Base-by-base conservation (phyloP, 2,329 filamentous ascomycete genomes). In the Hymenoscyphus linearis region DNA sequence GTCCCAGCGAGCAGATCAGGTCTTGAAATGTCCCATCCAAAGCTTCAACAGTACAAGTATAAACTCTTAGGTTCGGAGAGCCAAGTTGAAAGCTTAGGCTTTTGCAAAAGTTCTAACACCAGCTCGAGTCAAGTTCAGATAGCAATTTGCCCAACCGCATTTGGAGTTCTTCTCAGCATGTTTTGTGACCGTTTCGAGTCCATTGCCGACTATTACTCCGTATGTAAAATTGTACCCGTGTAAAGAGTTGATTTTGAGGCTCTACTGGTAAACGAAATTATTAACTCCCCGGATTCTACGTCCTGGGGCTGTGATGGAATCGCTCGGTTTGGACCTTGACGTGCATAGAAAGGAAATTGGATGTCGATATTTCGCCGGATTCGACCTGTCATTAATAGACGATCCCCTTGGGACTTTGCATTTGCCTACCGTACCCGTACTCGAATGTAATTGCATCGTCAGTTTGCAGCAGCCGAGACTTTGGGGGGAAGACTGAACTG, bases 281-380 rank as follows among this genome's bases (percentile, higher is more conserved):
- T n/a, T n/a, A n/a, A n/a, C 22, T 18, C 55, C 55, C 55, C 55
- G 27, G 55, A 57, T 57, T 50, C 36, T 36, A 22, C 36, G n/a
- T 57, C 50, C 37, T 25, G 55, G 35, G 13, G 6, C 50, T 35
- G 26, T 35, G 55, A 37, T 14, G 35, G 36, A 22, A 10, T 47
- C 35, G 22, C 22, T 22, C 9, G 16, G 50, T 57, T 47, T 25
- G 36, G 55, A 57, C 16, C 25, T 16, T 18, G 36, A 57, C 55
- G 36, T 57, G 55, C 55, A 50, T 57, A 13, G n/a, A 47, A 34
- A 16, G 25, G 37, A 31, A 27, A 34, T 18, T 47, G 37, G 18
- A 18, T 16, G 14, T 31, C 18, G 36, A 22, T 36, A 34, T 50
- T 50, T 34, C 18, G 35, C 55, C 36, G 36, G 26, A 31, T 10